Conservation (phyloP, 225 moss, liverwort and hornwort species). For the Sphagnum tenellum region DNA sequence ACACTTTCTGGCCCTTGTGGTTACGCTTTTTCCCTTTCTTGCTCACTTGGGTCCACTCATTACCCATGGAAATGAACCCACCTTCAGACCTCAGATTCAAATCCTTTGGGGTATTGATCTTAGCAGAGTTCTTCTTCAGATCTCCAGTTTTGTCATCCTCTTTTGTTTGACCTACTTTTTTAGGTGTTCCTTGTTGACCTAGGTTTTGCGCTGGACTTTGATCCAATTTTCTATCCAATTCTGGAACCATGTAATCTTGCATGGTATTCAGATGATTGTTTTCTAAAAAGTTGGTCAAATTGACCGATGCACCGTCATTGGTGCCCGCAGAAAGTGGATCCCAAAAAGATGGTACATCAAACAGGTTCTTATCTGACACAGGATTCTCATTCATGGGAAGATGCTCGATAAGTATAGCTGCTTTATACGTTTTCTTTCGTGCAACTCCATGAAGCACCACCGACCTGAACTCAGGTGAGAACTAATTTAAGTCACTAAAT, state of each 20-base stretch:
- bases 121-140: slow-evolving; percentile 8
- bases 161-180: not conserved
- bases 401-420: slow-evolving; percentile 50
- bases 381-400: slow-evolving; percentile 11
- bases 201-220: not conserved
- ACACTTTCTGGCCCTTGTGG: too few species aligned
- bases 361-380: slow-evolving; percentile 28
- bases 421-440: slow-evolving; percentile 56
- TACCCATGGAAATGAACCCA: slow-evolving; percentile 4
- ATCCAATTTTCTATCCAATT: slow-evolving; percentile 1
- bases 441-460: slow-evolving; percentile 75
- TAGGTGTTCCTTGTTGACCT: not conserved
- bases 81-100: slow-evolving; percentile 29
- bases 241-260: slow-evolving; percentile 3
- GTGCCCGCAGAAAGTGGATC: slow-evolving; percentile 66
- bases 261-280: slow-evolving; percentile 13
- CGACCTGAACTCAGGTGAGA: slow-evolving; percentile 35
- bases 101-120: slow-evolving; percentile 7
- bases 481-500: not conserved
- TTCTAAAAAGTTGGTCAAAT: slow-evolving; percentile 39
- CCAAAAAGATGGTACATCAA: slow-evolving; percentile 77
- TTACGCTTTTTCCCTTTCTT: slow-evolving; percentile 29
- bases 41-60: slow-evolving; percentile 47
- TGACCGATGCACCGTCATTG: slow-evolving; percentile 44
- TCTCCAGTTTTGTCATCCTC: slow-evolving; percentile 7